Percentiles rank a stretch among this genome's conserved stretches.
Evolutionary conservation across 768 basidiomycete genomes (phyloP).

Genomic region (Mrakia frigida): DNA sequence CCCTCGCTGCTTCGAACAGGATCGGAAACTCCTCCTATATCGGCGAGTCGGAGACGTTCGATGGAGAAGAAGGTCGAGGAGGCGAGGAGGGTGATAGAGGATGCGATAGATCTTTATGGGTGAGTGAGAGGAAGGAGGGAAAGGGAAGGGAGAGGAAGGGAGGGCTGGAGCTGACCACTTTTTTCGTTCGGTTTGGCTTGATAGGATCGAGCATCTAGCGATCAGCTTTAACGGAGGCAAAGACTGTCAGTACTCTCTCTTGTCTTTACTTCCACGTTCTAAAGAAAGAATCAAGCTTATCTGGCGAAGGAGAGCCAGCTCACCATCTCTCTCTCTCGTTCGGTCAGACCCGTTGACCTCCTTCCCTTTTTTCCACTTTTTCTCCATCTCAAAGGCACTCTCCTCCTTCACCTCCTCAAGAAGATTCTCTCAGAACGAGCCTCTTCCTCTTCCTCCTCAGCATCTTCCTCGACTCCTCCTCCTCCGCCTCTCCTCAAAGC

Average conservation of each 20-base stretch:
- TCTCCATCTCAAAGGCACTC: slow-evolving; percentile 10
- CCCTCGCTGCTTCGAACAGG: not conserved
- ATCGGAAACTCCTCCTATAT: slow-evolving; percentile 19
- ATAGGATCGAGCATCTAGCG: slow-evolving; percentile 63
- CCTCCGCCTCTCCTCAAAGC: slow-evolving; percentile 54
- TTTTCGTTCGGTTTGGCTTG: not conserved
- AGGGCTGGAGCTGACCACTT: not conserved
- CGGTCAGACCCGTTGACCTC: not conserved
- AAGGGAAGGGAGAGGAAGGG: no score
- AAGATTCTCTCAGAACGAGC: slow-evolving; percentile 38
- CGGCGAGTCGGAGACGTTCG: not conserved
- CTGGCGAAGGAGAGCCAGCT: slow-evolving; percentile 18
- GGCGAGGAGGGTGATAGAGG: slow-evolving; percentile 74
- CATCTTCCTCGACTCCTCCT: slow-evolving; percentile 45
- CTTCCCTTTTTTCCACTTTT: not conserved
- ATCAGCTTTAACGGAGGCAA: slow-evolving; percentile 98
- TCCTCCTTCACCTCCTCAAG: slow-evolving; percentile 28
- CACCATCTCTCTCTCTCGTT: not conserved
- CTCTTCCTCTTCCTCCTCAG: slow-evolving; percentile 27
- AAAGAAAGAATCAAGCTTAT: not conserved
- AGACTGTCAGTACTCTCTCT: slow-evolving; percentile 60
- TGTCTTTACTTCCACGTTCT: not conserved
- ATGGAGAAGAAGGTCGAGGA: slow-evolving; percentile 53
- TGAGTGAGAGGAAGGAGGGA: slow-evolving; percentile 49
- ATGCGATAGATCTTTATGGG: slow-evolving; percentile 72